Evolutionary conservation across 306 rosid genomes (phyloP).

Genomic region (Oemleria cerasiformis): DNA sequence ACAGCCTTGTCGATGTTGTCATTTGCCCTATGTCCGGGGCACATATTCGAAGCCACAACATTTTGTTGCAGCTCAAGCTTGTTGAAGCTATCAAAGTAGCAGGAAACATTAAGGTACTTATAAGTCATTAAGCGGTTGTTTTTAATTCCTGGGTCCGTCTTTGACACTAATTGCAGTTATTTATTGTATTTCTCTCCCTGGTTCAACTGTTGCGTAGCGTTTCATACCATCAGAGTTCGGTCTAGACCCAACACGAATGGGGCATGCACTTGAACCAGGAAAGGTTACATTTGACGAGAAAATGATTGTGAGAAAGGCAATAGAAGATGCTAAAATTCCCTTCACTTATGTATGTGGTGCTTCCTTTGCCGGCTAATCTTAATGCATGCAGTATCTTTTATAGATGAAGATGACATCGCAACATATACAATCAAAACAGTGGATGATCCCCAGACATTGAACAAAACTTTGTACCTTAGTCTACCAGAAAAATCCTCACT

Average conservation of each 20-base stretch:
- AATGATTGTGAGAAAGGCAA: slow-evolving; percentile 61
- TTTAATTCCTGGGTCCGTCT: neutral
- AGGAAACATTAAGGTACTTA: slow-evolving; percentile 82
- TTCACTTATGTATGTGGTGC: no score
- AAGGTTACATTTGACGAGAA: slow-evolving; percentile 78
- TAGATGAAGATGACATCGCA: slow-evolving; percentile 41
- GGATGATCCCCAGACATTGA: slow-evolving; percentile 50
- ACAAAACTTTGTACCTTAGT: slow-evolving; percentile 33
- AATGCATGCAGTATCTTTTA: neutral
- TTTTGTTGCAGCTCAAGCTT: slow-evolving; percentile 75
- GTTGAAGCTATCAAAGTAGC: slow-evolving; percentile 74
- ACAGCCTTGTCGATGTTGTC: slow-evolving; percentile 67
- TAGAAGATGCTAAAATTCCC: no score
- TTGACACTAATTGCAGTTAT: neutral
- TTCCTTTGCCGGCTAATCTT: no score
- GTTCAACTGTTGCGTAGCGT: slow-evolving; percentile 34
- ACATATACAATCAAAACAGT: slow-evolving; percentile 33
- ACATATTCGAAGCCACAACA: slow-evolving; percentile 64
- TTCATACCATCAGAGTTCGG: slow-evolving; percentile 80
- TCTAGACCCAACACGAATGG: slow-evolving; percentile 67
- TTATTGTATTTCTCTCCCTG: neutral
- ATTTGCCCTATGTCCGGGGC: slow-evolving; percentile 76
- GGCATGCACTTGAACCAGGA: slow-evolving; percentile 65
- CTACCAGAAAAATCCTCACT: slow-evolving; percentile 34
- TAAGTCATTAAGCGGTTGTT: neutral